Evolutionary conservation across 2,329 filamentous ascomycete species (phyloP), one percentile per base, ranked within the genome.

Genomic region (Cylindrodendrum hubeiense): DNA sequence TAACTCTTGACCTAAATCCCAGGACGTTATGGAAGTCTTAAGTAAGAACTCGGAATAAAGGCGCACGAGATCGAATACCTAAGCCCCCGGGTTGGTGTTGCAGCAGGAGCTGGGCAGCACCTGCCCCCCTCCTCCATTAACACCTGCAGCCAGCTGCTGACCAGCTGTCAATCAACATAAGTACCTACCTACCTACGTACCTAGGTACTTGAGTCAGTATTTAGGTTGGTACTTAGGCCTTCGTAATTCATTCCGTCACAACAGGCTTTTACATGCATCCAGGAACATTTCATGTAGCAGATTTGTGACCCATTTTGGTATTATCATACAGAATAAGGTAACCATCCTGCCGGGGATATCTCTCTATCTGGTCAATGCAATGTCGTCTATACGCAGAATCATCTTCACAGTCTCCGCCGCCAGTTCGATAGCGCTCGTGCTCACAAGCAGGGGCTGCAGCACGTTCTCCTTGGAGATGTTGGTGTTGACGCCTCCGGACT

Each of bases 381-480:
- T 90, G 76, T 90, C 88, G 77, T 90, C 88, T 82, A 90, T 90
- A 78, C 88, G 86, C 76, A 90, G 79, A 77, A 90, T 90, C 94
- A 97, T 96, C 90, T 98, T 99, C 75, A 98, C 96, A 66, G 96
- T 99, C 87, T 99, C 96, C 8, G 95, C 95, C 30, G 96, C 96
- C 81, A 99, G 83, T 85, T 99, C 95, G 75, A 99, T 96, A 24
- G 96, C 94, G 80, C 95, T 98, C 62, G 96, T 99, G 87, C 94
- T 97, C 67, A 99, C 96, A 67, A 99, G 85, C 78, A 99, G 85
- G 19, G 96, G 96, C 85, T 99, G 96, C 78, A 99, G 86, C 60
- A 99, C 96, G 71, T 97, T 97, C 86, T 98, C 95, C 80, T 97
- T 95, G 65, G 93, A 92, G 78, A 98, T 98, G 83, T 99, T 97